Conservation (phyloP, 768 basidiomycete genomes). For the Termitomyces bulborhizus region DNA sequence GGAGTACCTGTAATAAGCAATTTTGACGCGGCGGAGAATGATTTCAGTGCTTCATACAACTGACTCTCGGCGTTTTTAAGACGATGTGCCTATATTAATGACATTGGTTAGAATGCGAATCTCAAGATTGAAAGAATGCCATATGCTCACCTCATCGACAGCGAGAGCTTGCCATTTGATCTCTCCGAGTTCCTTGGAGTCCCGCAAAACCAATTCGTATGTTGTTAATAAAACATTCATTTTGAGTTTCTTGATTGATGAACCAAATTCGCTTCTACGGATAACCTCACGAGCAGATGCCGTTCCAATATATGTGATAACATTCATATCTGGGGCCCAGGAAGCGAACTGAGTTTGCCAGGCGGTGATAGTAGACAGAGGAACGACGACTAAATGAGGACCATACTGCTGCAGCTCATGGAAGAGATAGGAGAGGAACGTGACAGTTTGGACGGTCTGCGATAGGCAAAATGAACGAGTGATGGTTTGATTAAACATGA, state of each 20-base stretch:
- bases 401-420: constrained; percentile 91
- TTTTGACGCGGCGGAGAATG: constrained; percentile 87
- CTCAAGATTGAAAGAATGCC: constrained; percentile 13
- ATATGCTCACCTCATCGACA: constrained; percentile 76
- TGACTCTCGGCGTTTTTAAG: constrained; percentile 98
- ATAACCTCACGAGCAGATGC: constrained; percentile 86
- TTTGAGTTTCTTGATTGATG: constrained; percentile 83
- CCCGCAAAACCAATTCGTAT: constrained; percentile 91
- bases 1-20: constrained; percentile 98
- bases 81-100: constrained; percentile 72
- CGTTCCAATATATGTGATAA: constrained; percentile 94
- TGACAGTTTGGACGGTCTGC: constrained; percentile 92
- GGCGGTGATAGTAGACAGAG: constrained; percentile 94
- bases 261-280: constrained; percentile 86
- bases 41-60: constrained; percentile 87
- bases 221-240: constrained; percentile 98
- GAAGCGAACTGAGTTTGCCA: constrained; percentile 94
- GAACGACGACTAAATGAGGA: constrained; percentile 96
- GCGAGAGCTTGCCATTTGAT: constrained; percentile 98
- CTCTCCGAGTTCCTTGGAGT: constrained; percentile 79
- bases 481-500: not conserved
- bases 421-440: constrained; percentile 93
- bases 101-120: constrained; percentile 12
- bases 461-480: constrained; percentile 5
- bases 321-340: constrained; percentile 97